A percentile compares a stretch with the other conserved stretches of the same genome.
Conservation (phyloP, 2,329 filamentous ascomycete genomes). For the Colletotrichum sp. region DNA sequence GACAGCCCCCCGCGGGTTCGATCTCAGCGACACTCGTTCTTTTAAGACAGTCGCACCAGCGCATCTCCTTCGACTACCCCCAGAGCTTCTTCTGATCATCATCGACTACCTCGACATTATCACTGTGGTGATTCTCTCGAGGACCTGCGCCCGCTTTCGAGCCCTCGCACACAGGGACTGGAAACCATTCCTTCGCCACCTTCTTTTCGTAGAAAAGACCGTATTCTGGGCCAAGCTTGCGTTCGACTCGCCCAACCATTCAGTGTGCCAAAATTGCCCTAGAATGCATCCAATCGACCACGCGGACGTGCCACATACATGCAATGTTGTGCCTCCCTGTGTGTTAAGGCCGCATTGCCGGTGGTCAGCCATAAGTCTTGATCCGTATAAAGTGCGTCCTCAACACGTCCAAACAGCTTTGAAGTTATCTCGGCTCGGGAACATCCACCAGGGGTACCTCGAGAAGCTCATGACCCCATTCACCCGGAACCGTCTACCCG, state of each 20-base stretch:
- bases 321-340: no score
- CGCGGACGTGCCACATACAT: background rate
- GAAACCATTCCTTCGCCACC: background rate
- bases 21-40: background rate
- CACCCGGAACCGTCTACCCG: background rate
- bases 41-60: background rate
- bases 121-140: background rate
- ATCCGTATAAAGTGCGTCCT: background rate
- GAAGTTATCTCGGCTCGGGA: background rate
- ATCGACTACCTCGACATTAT: background rate
- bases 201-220: accelerated
- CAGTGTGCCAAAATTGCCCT: background rate
- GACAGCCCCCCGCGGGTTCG: background rate
- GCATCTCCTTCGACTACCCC: background rate
- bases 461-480: background rate
- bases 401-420: background rate
- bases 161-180: background rate
- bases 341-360: no score
- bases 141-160: background rate
- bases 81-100: background rate
- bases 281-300: background rate
- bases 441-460: background rate
- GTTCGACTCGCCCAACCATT: background rate
- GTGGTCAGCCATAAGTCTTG: no score
- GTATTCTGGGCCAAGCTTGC: background rate